phyloP scores from a whole-genome alignment of 306 rosid genomes.

The Astragalus glycyphyllos region DNA sequence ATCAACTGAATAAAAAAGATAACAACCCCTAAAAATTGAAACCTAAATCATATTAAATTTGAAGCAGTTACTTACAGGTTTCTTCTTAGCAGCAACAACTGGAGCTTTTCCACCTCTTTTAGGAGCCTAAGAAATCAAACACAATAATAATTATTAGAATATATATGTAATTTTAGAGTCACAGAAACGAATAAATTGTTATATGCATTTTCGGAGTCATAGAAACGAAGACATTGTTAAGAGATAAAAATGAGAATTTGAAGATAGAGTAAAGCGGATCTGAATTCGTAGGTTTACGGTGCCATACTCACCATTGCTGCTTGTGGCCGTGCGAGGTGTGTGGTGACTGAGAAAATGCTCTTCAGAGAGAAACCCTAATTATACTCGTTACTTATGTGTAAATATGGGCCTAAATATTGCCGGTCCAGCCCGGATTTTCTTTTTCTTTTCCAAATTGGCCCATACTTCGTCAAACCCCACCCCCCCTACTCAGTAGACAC shows the following conservation, averaged over 20 bases:
- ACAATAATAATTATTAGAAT: not conserved
- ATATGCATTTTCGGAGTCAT: no score
- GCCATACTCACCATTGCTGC: constrained; percentile 39
- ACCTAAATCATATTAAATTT: not conserved
- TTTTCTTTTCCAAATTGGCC: not conserved
- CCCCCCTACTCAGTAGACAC: no score
- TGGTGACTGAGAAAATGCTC: constrained; percentile 12
- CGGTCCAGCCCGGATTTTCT: constrained; percentile 7
- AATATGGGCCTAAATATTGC: not conserved
- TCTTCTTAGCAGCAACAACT: constrained; percentile 57
- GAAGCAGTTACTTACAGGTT: constrained; percentile 35
- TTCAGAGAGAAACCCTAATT: constrained; percentile 31
- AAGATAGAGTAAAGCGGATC: not conserved
- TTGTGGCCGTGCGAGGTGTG: not conserved
- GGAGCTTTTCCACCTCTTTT: constrained; percentile 61
- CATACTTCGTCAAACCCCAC: no score
- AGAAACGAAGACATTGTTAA: not conserved
- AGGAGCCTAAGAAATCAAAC: constrained; percentile 48
- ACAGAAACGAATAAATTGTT: not conserved
- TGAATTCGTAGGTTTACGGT: not conserved
- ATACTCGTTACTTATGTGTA: constrained; percentile 1
- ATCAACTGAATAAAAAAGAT: not conserved
- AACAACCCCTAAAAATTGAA: not conserved
- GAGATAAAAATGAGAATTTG: not conserved
- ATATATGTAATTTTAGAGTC: not conserved